Evolutionary conservation across 2,329 filamentous ascomycete genomes (phyloP), one percentile per base, ranked within the genome.

Genomic region (Immersiporthe knoxdaviesiana): DNA sequence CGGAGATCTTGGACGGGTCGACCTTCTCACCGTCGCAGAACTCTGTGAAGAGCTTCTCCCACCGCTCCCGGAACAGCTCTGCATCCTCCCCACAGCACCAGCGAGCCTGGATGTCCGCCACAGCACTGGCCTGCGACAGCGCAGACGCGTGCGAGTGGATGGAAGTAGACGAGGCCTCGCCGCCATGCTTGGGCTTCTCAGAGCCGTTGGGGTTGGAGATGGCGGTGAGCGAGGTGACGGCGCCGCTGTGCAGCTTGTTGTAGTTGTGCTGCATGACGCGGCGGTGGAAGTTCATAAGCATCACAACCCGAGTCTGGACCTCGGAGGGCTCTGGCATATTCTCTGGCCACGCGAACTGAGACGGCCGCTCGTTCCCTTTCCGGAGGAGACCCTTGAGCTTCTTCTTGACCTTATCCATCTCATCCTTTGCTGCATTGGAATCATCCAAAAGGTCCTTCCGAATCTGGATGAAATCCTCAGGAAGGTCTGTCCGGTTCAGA

Each of bases 381-480:
- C 96, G 90, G 69, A 99, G 81, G 27, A 99, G 85, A 0, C 93
- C 91, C 82, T 99, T 99, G 37, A 99, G 87, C 88, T 97, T 97
- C 87, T 99, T 99, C 86, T 99, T 99, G 68, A 99, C 96, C 81
- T 97, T 97, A 81, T 99, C 97, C 92, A 97, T 99, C 76, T 97
- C 94, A 78, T 99, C 96, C 79, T 99, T 99, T 69, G 96, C 96
- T 4, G 96, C 96, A 79, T 99, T 99, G 0, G 94, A 98, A 78
- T 99, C 96, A 78, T 99, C 96, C 3, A 99, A 83, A 8, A 99
- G 86, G 79, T 98, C 94, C 78, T 99, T 99, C 66, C 96, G 90
- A 68, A 98, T 91, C 44, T 90, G 91, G 72, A 99, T 97, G 73
- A 93, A 93, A 75, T 97, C 92, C 32, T 93, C 88, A 0, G 92